Conservation (phyloP, 352 stramenopile species). For the Peronosclerospora sorghi region DNA sequence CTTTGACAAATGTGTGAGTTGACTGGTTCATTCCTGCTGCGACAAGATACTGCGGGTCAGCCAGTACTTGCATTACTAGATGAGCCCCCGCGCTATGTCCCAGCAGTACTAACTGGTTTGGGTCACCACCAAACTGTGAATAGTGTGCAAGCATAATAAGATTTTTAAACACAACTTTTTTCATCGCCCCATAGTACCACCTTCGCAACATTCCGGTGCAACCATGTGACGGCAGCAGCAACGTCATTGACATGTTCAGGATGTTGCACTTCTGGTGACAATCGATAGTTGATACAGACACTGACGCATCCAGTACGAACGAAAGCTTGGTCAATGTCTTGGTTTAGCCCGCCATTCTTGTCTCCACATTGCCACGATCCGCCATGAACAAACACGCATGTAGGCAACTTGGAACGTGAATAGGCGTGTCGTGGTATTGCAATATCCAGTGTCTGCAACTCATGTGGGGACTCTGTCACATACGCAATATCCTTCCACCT, state of each 20-base stretch:
- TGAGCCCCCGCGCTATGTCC: conserved; percentile 76
- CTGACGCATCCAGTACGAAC: conserved; percentile 39
- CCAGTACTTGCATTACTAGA: conserved; percentile 55
- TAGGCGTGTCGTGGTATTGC: conserved; percentile 29
- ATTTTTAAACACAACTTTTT: neutral
- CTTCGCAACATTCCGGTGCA: conserved; percentile 56
- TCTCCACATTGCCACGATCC: conserved; percentile 78
- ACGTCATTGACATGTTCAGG: conserved; percentile 60
- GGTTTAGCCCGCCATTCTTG: conserved; percentile 56
- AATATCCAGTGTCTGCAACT: conserved; percentile 57
- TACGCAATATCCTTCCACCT: conserved; percentile 69
- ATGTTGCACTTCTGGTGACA: conserved; percentile 68
- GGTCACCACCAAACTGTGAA: conserved; percentile 60
- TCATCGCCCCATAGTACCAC: conserved; percentile 13
- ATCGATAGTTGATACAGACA: conserved; percentile 70
- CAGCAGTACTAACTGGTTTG: conserved; percentile 42
- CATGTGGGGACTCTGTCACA: conserved; percentile 21
- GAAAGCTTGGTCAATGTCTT: conserved; percentile 49
- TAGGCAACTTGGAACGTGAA: conserved; percentile 28
- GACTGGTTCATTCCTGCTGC: conserved; percentile 22
- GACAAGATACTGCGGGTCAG: conserved; percentile 42
- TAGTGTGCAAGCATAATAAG: conserved; percentile 2
- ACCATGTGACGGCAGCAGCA: conserved; percentile 45
- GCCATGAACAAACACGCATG: conserved; percentile 75
- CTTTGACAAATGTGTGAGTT: conserved; percentile 30